Base-by-base conservation (phyloP, 345 rosid genomes). In the Laguncularia racemosa region DNA sequence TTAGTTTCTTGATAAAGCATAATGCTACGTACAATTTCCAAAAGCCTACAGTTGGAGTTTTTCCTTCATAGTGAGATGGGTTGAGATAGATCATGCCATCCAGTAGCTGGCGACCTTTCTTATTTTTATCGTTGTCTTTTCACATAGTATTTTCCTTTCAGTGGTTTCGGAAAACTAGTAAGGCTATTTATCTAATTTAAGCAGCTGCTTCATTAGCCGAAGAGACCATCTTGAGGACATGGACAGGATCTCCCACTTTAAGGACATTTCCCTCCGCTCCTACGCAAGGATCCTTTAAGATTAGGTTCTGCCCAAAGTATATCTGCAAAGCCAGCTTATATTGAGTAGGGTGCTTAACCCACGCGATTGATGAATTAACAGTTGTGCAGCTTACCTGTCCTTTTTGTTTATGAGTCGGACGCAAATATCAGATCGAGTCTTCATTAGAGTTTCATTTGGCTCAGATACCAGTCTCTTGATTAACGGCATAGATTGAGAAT, bases 251-350 rank as follows among this genome's bases (percentile, higher is more conserved):
- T 60, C 93, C 95, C 13, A 86, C 77, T 48, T 78, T 73, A 44
- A 92, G 61, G 19, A 75, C 50, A 47, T 71, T 80, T 26, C 82
- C 82, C 44, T 58, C 74, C 33, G 68, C 83, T 52, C 46, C 67
- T 0, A 45, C 40, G 5, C 38, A 21, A 58, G 13, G 55, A 56
- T 84, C 81, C 70, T 84, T 83, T 79, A 89, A 84, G 45, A 92
- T 80, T 63, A 92, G 47, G 81, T 84, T 81, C 74, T 83, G 91
- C 52, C 98, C 98, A 48, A 92, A 84, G 80, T 77, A 92, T 48
- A 81, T 57, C 96, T 88, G 88, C 67, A 67, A 48, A n/a, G 46
- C 19, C 20, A 47, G 66, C 18, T 11, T 2, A 38, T 20, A 19
- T 16, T 16, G 43, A 21, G 40, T 33, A 12, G n/a, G n/a, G 13